Evolutionary conservation across 495 filamentous ascomycete genomes (phyloP).

Genomic region (Aspergillus saccharolyticus): DNA sequence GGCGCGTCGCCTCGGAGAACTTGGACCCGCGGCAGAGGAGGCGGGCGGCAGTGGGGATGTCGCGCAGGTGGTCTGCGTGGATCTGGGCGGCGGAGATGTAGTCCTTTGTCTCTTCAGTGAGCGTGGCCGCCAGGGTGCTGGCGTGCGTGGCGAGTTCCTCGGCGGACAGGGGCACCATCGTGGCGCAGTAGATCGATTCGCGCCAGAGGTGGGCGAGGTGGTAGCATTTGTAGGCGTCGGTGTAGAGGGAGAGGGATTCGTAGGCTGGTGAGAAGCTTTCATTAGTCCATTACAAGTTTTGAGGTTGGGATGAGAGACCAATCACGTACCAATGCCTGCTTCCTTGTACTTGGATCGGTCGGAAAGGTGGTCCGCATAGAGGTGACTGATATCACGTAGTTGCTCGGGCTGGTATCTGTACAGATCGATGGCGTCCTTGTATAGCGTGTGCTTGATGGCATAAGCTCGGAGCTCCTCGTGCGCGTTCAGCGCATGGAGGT

Average conservation of each 20-base stretch:
- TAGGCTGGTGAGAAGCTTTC: conserved; percentile 60
- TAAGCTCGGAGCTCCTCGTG: conserved; percentile 77
- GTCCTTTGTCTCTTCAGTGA: conserved; percentile 81
- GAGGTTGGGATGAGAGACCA: not conserved
- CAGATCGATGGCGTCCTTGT: conserved; percentile 68
- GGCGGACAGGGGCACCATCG: conserved; percentile 55
- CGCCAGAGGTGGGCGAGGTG: conserved; percentile 81
- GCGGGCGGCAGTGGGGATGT: conserved; percentile 59
- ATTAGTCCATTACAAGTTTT: not conserved
- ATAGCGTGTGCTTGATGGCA: conserved; percentile 71
- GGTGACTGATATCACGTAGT: conserved; percentile 56
- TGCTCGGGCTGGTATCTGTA: conserved; percentile 72
- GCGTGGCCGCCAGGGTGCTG: conserved; percentile 58
- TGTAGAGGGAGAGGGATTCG: conserved; percentile 73
- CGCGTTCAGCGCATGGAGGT: conserved; percentile 61
- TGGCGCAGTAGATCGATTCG: conserved; percentile 75
- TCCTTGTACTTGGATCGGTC: conserved; percentile 71
- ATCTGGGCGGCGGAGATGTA: conserved; percentile 74
- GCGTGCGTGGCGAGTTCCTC: conserved; percentile 61
- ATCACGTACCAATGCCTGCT: conserved; percentile 62
- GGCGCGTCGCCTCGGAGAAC: conserved; percentile 77
- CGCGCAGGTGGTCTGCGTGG: conserved; percentile 71
- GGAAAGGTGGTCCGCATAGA: conserved; percentile 76
- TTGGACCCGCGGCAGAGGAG: conserved; percentile 77
- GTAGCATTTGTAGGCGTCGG: conserved; percentile 71